These are phyloP conservation scores for Pichia sp. DNA, from an alignment of 1,139 yeast genomes.

Conservation along the genomic window DNA sequence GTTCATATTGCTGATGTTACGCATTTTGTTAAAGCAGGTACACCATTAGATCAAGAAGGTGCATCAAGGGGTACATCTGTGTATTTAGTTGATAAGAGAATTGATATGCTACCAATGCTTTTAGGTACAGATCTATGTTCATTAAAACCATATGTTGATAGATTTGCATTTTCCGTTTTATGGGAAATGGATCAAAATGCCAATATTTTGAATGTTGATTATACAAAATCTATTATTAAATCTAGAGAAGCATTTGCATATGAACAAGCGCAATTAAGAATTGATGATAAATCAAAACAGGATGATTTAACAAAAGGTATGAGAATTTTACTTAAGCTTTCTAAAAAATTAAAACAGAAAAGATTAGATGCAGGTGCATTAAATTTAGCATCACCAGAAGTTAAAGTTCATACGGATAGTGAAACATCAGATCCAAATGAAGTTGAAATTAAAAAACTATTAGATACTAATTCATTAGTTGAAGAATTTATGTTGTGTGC, in stretches of 20 bases:
- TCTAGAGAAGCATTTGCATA: slow-evolving; percentile 95
- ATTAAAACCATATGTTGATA: slow-evolving; percentile 86
- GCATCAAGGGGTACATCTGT: slow-evolving; percentile 97
- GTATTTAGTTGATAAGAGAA: slow-evolving; percentile 95
- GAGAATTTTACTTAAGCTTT: slow-evolving; percentile 70
- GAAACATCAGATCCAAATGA: slow-evolving; percentile 97
- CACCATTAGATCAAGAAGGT: slow-evolving; percentile 92
- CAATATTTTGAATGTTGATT: slow-evolving; percentile 73
- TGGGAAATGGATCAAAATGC: slow-evolving; percentile 94
- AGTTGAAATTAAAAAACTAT: slow-evolving; percentile 81
- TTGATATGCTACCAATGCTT: slow-evolving; percentile 95
- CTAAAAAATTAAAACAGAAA: slow-evolving; percentile 77
- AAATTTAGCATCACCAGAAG: slow-evolving; percentile 96
- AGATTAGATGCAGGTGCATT: slow-evolving; percentile 94
- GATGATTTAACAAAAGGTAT: slow-evolving; percentile 88
- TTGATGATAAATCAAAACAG: slow-evolving; percentile 69
- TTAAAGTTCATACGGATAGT: slow-evolving; percentile 92
- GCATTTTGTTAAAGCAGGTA: slow-evolving; percentile 89
- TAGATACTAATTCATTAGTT: slow-evolving; percentile 90
- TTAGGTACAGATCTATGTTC: slow-evolving; percentile 96
- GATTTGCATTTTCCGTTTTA: slow-evolving; percentile 90
- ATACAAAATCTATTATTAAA: slow-evolving; percentile 80
- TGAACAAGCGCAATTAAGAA: slow-evolving; percentile 85
- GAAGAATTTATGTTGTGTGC: slow-evolving; percentile 99
- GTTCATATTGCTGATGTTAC: slow-evolving; percentile 99